Evolutionary conservation across 2,329 filamentous ascomycete genomes (phyloP).

Genomic region (Fusarium euwallaceae): DNA sequence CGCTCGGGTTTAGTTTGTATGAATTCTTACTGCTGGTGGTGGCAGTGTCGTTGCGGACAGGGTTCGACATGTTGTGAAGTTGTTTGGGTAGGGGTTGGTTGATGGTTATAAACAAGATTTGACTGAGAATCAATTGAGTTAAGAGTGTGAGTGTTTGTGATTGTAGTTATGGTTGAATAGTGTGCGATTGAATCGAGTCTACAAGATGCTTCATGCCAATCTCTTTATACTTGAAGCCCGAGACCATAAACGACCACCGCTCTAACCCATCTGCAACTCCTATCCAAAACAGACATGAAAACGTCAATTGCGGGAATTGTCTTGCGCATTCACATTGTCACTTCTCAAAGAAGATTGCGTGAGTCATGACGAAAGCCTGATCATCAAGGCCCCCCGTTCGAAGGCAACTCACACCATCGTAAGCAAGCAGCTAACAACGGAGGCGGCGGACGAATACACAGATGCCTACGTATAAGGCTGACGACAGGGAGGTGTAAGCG

Average conservation of each 20-base stretch:
- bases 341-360: slow-evolving; percentile 31
- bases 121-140: slow-evolving; percentile 5
- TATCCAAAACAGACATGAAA: neutral
- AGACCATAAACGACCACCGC: neutral
- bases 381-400: neutral
- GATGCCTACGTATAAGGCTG: slow-evolving; percentile 31
- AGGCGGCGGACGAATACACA: neutral
- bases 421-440: neutral
- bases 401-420: slow-evolving; percentile 6
- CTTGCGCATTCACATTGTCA: slow-evolving; percentile 25
- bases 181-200: slow-evolving; percentile 28
- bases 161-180: slow-evolving; percentile 7
- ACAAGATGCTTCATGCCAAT: neutral
- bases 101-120: slow-evolving; percentile 3
- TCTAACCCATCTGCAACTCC: neutral
- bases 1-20: neutral
- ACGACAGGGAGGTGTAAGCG: slow-evolving; percentile 30
- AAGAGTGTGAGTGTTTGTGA: slow-evolving; percentile 1
- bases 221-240: slow-evolving; percentile 40
- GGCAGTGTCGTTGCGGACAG: slow-evolving; percentile 22
- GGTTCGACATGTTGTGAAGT: slow-evolving; percentile 26
- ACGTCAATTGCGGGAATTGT: neutral
- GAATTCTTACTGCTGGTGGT: slow-evolving; percentile 33
- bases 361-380: slow-evolving; percentile 43
- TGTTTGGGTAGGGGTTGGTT: slow-evolving; percentile 1